phyloP scores from a whole-genome alignment of 768 basidiomycete genomes.

The Steccherinum ochraceum region DNA sequence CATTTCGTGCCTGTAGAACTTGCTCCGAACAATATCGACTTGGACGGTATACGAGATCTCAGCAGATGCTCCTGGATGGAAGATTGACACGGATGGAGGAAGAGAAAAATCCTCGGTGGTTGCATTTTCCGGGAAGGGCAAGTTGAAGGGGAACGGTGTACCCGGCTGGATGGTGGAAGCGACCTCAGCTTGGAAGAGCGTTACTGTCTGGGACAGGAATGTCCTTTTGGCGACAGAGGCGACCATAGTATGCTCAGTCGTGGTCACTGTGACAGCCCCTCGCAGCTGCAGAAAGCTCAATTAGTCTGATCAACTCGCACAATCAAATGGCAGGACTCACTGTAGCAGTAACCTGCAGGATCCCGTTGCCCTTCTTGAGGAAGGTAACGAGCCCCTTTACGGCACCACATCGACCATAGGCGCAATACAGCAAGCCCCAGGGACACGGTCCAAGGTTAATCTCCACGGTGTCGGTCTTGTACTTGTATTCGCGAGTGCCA shows the following conservation, averaged over 20 bases:
- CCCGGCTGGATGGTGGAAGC: conserved; percentile 16
- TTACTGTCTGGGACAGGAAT: conserved; percentile 21
- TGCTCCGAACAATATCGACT: conserved; percentile 33
- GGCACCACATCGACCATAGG: conserved; percentile 35
- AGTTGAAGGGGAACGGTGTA: conserved; percentile 28
- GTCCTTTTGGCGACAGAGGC: conserved; percentile 22
- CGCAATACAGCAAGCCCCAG: conserved; percentile 32
- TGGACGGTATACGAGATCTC: conserved; percentile 32
- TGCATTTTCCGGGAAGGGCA: conserved; percentile 32
- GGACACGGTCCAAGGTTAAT: conserved; percentile 35
- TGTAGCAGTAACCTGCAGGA: conserved; percentile 31
- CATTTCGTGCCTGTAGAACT: conserved; percentile 34
- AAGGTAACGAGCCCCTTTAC: conserved; percentile 35
- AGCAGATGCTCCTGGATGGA: conserved; percentile 21
- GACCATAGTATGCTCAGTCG: conserved; percentile 22
- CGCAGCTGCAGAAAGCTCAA: conserved; percentile 35
- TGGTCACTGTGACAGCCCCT: conserved; percentile 28
- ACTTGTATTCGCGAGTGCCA: conserved; percentile 30
- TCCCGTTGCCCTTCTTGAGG: conserved; percentile 27
- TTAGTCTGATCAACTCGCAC: too few relatives aligned
- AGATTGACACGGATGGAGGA: conserved; percentile 33
- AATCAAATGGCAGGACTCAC: too few relatives aligned
- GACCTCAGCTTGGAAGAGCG: conserved; percentile 3
- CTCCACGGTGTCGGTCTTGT: conserved; percentile 32
- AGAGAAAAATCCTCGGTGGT: conserved; percentile 21